Evolutionary conservation across 768 basidiomycete genomes (phyloP).

Genomic region (Rossbeevera mucosa): DNA sequence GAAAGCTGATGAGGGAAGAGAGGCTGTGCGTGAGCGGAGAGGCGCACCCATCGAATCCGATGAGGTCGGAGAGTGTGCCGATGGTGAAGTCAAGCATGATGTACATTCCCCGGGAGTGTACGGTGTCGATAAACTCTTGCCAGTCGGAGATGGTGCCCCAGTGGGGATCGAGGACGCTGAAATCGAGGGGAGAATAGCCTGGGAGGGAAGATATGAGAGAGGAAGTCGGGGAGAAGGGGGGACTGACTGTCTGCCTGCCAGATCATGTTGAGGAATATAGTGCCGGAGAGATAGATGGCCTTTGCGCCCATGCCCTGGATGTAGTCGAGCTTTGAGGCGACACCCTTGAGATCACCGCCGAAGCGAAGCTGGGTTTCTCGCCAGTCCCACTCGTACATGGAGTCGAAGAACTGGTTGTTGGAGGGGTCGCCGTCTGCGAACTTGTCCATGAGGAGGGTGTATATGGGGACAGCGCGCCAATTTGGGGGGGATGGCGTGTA

Average conservation of each 20-base stretch:
- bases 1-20: slow-evolving; percentile 10
- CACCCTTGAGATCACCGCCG: slow-evolving; percentile 84
- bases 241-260: slow-evolving; percentile 93
- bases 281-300: slow-evolving; percentile 88
- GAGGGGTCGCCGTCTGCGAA: slow-evolving; percentile 90
- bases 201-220: background rate
- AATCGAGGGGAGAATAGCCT: slow-evolving; percentile 92
- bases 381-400: slow-evolving; percentile 79
- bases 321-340: slow-evolving; percentile 75
- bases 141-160: slow-evolving; percentile 85
- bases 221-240: background rate
- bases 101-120: slow-evolving; percentile 85
- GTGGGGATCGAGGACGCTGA: slow-evolving; percentile 86
- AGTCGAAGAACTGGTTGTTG: slow-evolving; percentile 86
- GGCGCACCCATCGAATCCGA: slow-evolving; percentile 78
- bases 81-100: slow-evolving; percentile 92
- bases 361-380: slow-evolving; percentile 85
- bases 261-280: slow-evolving; percentile 91
- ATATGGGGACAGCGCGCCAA: slow-evolving; percentile 79
- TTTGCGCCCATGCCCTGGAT: slow-evolving; percentile 83
- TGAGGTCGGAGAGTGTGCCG: slow-evolving; percentile 84
- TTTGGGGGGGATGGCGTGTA: slow-evolving; percentile 80
- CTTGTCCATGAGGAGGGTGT: slow-evolving; percentile 86
- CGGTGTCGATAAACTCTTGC: slow-evolving; percentile 64
- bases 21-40: slow-evolving; percentile 5